These are phyloP conservation scores for Termitomyces eurrhizus DNA, from an alignment of 768 basidiomycete genomes.

Conservation along the genomic window DNA sequence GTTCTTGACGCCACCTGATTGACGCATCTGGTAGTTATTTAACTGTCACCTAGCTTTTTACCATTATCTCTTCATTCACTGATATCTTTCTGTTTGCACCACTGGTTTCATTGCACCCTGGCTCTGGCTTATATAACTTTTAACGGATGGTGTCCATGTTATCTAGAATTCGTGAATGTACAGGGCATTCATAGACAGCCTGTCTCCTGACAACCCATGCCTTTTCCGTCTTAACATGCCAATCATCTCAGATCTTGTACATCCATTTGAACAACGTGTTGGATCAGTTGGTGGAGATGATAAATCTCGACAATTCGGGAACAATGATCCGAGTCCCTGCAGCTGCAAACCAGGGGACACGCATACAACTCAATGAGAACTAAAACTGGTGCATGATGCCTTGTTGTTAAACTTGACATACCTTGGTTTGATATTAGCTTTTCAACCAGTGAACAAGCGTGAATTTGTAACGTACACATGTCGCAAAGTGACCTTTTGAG, in stretches of 20 bases:
- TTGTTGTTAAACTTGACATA: not conserved
- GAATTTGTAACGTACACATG: not conserved
- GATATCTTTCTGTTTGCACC: not conserved
- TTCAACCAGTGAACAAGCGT: not conserved
- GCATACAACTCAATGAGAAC: too few relatives aligned
- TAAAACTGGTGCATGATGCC: not conserved
- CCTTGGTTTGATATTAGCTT: not conserved
- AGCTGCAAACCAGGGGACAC: not conserved
- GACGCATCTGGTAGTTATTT: not conserved
- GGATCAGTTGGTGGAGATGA: not conserved
- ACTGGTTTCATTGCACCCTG: not conserved
- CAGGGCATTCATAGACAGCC: not conserved
- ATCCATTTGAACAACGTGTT: not conserved
- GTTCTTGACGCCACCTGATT: not conserved
- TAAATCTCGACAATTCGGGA: not conserved
- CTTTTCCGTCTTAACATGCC: too few relatives aligned
- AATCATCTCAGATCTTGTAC: not conserved
- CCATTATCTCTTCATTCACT: not conserved
- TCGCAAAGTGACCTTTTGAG: not conserved
- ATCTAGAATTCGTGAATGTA: not conserved
- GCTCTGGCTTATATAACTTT: not conserved
- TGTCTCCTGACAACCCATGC: not conserved
- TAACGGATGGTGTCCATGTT: not conserved
- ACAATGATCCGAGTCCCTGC: not conserved
- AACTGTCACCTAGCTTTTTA: not conserved